Evolutionary conservation across 139 green algal genomes (phyloP), one percentile per base, ranked within the genome.

Genomic region (Eudorina sp.): DNA sequence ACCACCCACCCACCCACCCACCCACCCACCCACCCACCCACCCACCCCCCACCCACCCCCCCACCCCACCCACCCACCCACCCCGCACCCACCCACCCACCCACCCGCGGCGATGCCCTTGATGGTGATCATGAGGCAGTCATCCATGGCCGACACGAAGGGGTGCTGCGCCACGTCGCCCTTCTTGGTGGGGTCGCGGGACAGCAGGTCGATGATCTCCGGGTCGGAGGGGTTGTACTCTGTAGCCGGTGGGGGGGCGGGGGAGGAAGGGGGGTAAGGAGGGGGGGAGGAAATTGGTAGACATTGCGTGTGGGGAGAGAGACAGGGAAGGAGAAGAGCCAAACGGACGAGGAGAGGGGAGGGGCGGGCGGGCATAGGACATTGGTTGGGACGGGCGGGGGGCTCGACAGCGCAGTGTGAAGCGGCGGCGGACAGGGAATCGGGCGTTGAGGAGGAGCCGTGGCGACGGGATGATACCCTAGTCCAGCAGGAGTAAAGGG

Each of bases 91-190:
- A 55, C 11, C 6, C 23, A 14, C 36, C 11, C 40, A 79, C 75
- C 75, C 46, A 84, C 77, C 60, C 29, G 97, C 96, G 1, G 97
- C 95, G 58, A 99, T 97, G 58, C 98, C 97, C 91, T 99, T 99
- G 90, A 99, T 99, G 43, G 95, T 99, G 89, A 99, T 96, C 85
- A 98, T 94, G n/a, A 98, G 91, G 23, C 92, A 95, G 82, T 97
- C 96, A 43, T 94, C 88, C 85, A 96, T 94, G 43, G 89, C 90
- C 23, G 86, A 46, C 60, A 78, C 68, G 70, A 92, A 94, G 45
- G 90, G 90, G 83, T 94, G 94, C 90, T 90, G 92, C 77, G 34
- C 90, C 76, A 75, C 93, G 4, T 79, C 31, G 43, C 84, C 51
- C 74, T 86, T 82, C 82, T 73, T 62, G 60, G 62, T 40, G 1